Evolutionary conservation across 2,329 filamentous ascomycete genomes (phyloP).

Genomic region (Bipolaris sorokiniana): DNA sequence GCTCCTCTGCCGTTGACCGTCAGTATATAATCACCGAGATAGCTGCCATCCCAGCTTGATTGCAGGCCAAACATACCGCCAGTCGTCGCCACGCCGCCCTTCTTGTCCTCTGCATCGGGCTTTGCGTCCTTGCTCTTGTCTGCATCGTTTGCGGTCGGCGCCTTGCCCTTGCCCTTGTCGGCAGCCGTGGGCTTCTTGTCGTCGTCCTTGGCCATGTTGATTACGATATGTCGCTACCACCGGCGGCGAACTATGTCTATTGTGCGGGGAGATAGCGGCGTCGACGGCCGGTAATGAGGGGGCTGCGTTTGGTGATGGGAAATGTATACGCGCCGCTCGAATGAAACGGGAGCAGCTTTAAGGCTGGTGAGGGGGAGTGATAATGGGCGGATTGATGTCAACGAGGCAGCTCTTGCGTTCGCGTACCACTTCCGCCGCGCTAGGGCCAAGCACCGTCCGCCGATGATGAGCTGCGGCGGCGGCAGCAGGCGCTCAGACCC

Average conservation of each 20-base stretch:
- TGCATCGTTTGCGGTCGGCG: slow-evolving; percentile 67
- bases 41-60: slow-evolving; percentile 18
- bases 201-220: slow-evolving; percentile 88
- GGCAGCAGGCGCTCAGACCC: slow-evolving; percentile 22
- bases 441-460: slow-evolving; percentile 33
- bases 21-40: slow-evolving; percentile 29
- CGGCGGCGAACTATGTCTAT: slow-evolving; percentile 41
- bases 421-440: slow-evolving; percentile 24
- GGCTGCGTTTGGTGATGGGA: not conserved
- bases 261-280: slow-evolving; percentile 20
- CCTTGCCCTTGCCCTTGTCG: slow-evolving; percentile 98
- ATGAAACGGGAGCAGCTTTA: slow-evolving; percentile 15
- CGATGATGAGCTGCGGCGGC: slow-evolving; percentile 23
- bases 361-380: slow-evolving; percentile 21
- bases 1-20: slow-evolving; percentile 71
- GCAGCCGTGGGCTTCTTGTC: slow-evolving; percentile 80
- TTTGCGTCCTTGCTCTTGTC: slow-evolving; percentile 63
- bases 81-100: slow-evolving; percentile 71
- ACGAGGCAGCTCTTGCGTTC: slow-evolving; percentile 39
- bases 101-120: slow-evolving; percentile 78
- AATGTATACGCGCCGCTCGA: slow-evolving; percentile 10
- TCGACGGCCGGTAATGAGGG: slow-evolving; percentile 13
- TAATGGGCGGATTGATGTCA: slow-evolving; percentile 36
- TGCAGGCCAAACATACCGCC: slow-evolving; percentile 53
- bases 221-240: slow-evolving; percentile 43